These are phyloP conservation scores for Saccharomycopsis crataegensis DNA, from an alignment of 1,139 yeast genomes.

Conservation along the genomic window DNA sequence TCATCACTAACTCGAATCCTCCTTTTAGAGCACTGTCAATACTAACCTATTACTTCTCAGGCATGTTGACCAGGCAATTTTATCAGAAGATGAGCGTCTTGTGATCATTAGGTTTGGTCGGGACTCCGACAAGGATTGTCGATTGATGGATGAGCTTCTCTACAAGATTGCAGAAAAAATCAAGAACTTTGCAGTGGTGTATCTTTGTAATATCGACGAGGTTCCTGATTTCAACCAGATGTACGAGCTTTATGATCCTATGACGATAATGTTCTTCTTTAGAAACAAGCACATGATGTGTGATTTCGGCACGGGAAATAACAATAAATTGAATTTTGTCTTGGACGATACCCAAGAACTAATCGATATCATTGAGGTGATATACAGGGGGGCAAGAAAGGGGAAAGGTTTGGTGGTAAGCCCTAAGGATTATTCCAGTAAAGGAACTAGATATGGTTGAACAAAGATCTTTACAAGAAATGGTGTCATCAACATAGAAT, in stretches of 20 bases:
- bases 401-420: constrained; percentile 90
- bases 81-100: constrained; percentile 75
- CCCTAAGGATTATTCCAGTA: constrained; percentile 36
- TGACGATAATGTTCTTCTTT: constrained; percentile 88
- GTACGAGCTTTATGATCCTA: constrained; percentile 89
- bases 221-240: constrained; percentile 90
- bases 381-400: constrained; percentile 84
- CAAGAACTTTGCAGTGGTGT: constrained; percentile 79
- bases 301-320: constrained; percentile 97
- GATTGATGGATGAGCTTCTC: constrained; percentile 84
- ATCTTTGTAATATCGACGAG: constrained; percentile 79
- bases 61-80: constrained; percentile 97
- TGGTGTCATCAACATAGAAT: neutral
- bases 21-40: neutral
- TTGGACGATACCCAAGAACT: constrained; percentile 80
- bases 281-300: constrained; percentile 96
- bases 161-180: constrained; percentile 77
- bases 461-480: neutral
- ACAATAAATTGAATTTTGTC: constrained; percentile 81
- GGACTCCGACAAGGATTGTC: constrained; percentile 67
- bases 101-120: constrained; percentile 87
- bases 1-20: neutral
- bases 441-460: neutral
- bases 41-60: constrained; percentile 25
- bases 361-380: constrained; percentile 84